Evolutionary conservation across 1,284 basidiomycete species (phyloP).

Genomic region (Sphagnurus paluster): DNA sequence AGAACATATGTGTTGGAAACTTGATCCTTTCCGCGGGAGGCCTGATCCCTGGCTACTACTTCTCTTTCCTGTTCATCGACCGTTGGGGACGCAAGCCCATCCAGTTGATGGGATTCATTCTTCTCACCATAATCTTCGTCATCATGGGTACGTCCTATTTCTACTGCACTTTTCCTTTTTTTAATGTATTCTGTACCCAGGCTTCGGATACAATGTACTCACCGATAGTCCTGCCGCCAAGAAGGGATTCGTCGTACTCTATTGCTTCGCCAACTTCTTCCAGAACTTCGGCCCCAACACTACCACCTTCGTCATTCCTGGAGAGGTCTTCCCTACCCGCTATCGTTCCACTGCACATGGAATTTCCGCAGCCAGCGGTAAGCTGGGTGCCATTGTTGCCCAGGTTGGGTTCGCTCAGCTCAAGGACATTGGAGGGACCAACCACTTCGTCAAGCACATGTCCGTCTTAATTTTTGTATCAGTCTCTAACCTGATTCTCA

Average conservation of each 20-base stretch:
- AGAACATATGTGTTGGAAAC: constrained; percentile 61
- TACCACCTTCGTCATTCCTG: constrained; percentile 82
- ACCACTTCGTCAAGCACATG: constrained; percentile 64
- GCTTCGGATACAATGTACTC: constrained; percentile 74
- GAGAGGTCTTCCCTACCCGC: constrained; percentile 85
- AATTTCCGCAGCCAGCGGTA: constrained; percentile 82
- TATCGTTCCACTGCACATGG: constrained; percentile 85
- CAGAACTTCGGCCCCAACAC: constrained; percentile 82
- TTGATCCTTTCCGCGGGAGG: constrained; percentile 72
- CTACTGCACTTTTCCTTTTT: not conserved
- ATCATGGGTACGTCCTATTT: constrained; percentile 46
- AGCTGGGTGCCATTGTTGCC: constrained; percentile 82
- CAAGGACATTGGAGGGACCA: constrained; percentile 65
- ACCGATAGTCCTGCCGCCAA: constrained; percentile 48
- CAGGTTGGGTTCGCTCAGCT: constrained; percentile 79
- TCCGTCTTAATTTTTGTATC: constrained; percentile 35
- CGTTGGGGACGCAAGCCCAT: constrained; percentile 73
- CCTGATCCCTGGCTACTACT: constrained; percentile 77
- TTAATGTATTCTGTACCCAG: constrained; percentile 30
- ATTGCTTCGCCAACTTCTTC: constrained; percentile 76
- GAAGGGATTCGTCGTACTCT: constrained; percentile 76
- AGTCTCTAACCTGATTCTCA: no score
- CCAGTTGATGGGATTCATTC: constrained; percentile 76
- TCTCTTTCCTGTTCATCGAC: constrained; percentile 70
- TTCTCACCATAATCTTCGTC: constrained; percentile 67